Base-by-base conservation (phyloP, 2,329 filamentous ascomycete species). In the Apiospora kogelbergensis region DNA sequence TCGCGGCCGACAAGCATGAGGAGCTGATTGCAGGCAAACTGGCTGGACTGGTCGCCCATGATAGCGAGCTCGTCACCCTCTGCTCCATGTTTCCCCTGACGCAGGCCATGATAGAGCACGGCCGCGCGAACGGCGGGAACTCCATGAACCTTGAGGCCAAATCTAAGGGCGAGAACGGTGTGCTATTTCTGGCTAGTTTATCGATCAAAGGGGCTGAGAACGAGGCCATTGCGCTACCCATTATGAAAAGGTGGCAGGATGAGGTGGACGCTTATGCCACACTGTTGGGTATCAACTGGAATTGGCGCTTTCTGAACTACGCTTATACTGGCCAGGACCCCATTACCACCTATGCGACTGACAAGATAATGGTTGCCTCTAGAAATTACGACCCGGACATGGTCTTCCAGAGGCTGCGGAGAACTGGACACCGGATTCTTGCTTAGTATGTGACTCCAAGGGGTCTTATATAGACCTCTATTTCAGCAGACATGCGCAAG, bases 261-360 rank as follows among this genome's bases (percentile, higher is more conserved):
- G 77, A 77, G 1, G 75, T 78, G 5, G 72, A 78, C 46, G 68
- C 69, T 1, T 75, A 71, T 60, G 72, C 71, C 13, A 24, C 53
- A 9, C 68, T 66, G 20, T 20, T 71, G 15, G 70, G 67, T 15
- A 68, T 65, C 30, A 68, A 70, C n/a, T 75, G 79, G 65, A 64
- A 73, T 0, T 81, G 78, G 73, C 76, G 78, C 68, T 80, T 80
- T 70, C 76, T 82, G 67, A 82, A 81, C 72, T 82, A 82, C 68
- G 77, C 76, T 67, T 73, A 76, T 2, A 74, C 76, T 53, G 76
- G 76, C 48, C 76, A 79, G 71, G 70, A 75, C 60, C 73, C 75
- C 5, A 69, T 79, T 13, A 73, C 70, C 1, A 77, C 75, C 7
- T 82, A 82, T 67, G 81, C 80, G 3, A 69, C 67, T 6, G 73